A percentile compares a stretch with the other conserved stretches of the same genome.
Evolutionary conservation across 495 filamentous ascomycete species (phyloP).

Genomic region (Lophium mytilinum): DNA sequence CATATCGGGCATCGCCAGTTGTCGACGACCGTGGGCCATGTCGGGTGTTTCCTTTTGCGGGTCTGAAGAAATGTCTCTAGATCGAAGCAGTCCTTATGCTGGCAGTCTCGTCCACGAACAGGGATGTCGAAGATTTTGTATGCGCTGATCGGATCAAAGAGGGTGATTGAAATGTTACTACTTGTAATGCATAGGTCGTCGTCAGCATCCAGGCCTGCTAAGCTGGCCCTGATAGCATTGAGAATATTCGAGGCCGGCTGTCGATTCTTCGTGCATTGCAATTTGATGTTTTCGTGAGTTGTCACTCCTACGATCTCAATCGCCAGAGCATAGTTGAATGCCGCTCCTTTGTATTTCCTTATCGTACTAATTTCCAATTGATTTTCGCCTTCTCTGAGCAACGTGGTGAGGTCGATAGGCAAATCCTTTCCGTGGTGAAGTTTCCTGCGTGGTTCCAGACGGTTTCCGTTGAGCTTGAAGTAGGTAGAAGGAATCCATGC

Average conservation of each 20-base stretch:
- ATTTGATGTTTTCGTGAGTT: constrained; percentile 43
- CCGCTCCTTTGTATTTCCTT: constrained; percentile 1
- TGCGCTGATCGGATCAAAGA: constrained; percentile 68
- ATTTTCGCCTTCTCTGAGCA: constrained; percentile 20
- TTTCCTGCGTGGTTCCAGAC: constrained; percentile 11
- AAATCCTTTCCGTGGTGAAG: constrained; percentile 23
- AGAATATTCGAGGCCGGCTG: constrained; percentile 36
- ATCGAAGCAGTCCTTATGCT: constrained; percentile 82
- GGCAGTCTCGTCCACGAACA: constrained; percentile 52
- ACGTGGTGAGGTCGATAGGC: constrained; percentile 21
- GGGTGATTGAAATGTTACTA: constrained; percentile 57
- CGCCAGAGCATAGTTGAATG: constrained; percentile 11
- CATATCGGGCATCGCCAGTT: constrained; percentile 82
- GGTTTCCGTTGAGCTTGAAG: constrained; percentile 14
- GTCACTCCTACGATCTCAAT: constrained; percentile 43
- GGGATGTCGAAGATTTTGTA: constrained; percentile 57
- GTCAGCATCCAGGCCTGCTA: constrained; percentile 41
- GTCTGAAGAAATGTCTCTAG: constrained; percentile 70
- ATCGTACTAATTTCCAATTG: constrained; percentile 12
- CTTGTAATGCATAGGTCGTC: constrained; percentile 62
- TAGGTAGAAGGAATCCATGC: constrained; percentile 14
- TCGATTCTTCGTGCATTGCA: constrained; percentile 31
- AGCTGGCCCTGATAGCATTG: constrained; percentile 42
- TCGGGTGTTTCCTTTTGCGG: constrained; percentile 41
- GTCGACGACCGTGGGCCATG: constrained; percentile 53